Evolutionary conservation across 106 monocot species (phyloP).

Genomic region (Acanthochlamys bracteata): DNA sequence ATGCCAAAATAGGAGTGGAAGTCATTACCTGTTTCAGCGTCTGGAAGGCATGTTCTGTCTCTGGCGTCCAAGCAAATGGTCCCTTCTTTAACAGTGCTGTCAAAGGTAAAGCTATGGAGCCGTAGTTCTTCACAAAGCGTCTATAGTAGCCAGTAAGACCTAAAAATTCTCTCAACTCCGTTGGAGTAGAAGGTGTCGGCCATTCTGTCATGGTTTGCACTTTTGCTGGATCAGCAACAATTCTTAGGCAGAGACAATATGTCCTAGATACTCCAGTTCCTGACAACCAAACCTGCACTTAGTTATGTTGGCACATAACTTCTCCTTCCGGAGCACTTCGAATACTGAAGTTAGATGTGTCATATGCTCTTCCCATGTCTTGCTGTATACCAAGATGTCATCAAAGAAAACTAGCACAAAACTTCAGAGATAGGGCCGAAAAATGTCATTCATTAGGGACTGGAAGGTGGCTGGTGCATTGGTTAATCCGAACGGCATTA

Average conservation of each 20-base stretch:
- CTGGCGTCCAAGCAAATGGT: background rate
- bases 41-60: background rate
- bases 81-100: background rate
- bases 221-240: background rate
- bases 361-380: background rate
- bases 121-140: background rate
- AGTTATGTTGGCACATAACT: background rate
- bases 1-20: background rate
- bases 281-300: background rate
- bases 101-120: background rate
- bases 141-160: slow-evolving; percentile 1
- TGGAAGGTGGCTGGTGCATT: slow-evolving; percentile 6
- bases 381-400: background rate
- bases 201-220: background rate
- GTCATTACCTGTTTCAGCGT: background rate
- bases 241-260: background rate
- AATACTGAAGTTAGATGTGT: background rate
- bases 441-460: background rate
- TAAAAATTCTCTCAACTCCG: background rate
- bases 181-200: background rate
- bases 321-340: background rate
- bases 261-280: background rate
- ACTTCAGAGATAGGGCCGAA: background rate
- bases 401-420: background rate
- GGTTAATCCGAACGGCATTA: slow-evolving; percentile 11